Base-by-base conservation (phyloP, 192 early-diverging fungal genomes). In the Dissophora globulifera region DNA sequence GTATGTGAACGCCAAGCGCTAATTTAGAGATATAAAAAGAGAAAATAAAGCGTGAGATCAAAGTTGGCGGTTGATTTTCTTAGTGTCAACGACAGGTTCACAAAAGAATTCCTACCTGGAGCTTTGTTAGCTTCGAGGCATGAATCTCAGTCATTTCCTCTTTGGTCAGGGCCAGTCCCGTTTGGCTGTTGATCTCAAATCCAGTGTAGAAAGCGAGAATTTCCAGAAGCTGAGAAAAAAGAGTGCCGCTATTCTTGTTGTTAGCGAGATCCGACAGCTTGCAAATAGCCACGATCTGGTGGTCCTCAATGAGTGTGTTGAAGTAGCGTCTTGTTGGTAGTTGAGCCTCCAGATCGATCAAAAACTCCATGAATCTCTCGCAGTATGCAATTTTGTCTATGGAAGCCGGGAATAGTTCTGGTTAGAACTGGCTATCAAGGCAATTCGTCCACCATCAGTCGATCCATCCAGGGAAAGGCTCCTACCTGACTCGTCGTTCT, bases 301-400 rank as follows among this genome's bases (percentile, higher is more conserved):
- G 89, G 62, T 99, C 97, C 11, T 89, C 82, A 7, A 99, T 61
- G 6, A 99, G 51, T 2, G 87, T 79, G 64, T 92, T 88, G 49
- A 98, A 87, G 58, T 86, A 95, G 33, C 96, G 88, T n/a, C 96
- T 90, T 2, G 96, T 98, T 4, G 96, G 89, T 52, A 98, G 78
- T 80, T 98, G 96, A 17, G 93, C 85, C 55, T 91, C 88, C 10
- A 99, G 75, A 61, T 95, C 93, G 12, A 95, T 92, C 42, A 99
- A 62, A 19, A 99, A 85, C 79, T 98, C 95, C 12, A 97, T 56
- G 52, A 90, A 88, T 22, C 92, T 84, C 31, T 89, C 88, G 52
- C 82, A 83, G 53, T 92, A 95, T 23, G 67, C 65, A 25, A 93
- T 49, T 2, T 78, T 65, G 30, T 90, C 85, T 47, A 58, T 20